These are phyloP conservation scores for Psidium guajava DNA, from an alignment of 345 rosid genomes.

Conservation along the genomic window DNA sequence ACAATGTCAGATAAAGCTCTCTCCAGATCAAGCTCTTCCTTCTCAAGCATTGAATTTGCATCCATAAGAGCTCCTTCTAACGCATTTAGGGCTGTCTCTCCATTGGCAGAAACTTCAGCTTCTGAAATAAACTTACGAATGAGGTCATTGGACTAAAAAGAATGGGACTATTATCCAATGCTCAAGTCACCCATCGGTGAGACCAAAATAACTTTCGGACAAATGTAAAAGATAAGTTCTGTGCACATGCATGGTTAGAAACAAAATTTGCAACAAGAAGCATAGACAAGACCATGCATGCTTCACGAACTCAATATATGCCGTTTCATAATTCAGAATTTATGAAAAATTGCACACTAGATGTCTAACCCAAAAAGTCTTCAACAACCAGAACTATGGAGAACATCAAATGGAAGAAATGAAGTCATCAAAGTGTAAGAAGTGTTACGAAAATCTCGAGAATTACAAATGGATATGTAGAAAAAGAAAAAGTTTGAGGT, in stretches of 20 bases:
- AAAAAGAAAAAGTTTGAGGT: not conserved
- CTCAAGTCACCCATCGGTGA: not conserved
- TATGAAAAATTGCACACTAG: not conserved
- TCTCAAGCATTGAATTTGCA: conserved; percentile 43
- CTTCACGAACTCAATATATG: not conserved
- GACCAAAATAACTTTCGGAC: not conserved
- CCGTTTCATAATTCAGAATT: not conserved
- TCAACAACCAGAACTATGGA: not conserved
- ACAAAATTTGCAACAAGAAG: not conserved
- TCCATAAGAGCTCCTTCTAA: conserved; percentile 22
- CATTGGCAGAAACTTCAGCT: conserved; percentile 21
- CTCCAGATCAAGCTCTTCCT: conserved; percentile 60
- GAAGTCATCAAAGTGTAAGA: not conserved
- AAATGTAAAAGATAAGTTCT: not conserved
- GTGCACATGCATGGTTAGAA: not conserved
- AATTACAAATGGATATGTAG: not conserved
- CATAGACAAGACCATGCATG: not conserved
- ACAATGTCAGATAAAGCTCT: conserved; percentile 38
- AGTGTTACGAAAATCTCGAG: not conserved
- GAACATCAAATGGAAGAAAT: not conserved
- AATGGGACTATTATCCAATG: not conserved
- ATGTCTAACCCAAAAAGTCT: not conserved
- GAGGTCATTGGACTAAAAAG: not conserved
- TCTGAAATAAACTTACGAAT: conserved; percentile 10
- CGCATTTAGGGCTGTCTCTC: conserved; percentile 17